phyloP scores from a whole-genome alignment of 129 eudicot genomes.

The Lactuca sativa region DNA sequence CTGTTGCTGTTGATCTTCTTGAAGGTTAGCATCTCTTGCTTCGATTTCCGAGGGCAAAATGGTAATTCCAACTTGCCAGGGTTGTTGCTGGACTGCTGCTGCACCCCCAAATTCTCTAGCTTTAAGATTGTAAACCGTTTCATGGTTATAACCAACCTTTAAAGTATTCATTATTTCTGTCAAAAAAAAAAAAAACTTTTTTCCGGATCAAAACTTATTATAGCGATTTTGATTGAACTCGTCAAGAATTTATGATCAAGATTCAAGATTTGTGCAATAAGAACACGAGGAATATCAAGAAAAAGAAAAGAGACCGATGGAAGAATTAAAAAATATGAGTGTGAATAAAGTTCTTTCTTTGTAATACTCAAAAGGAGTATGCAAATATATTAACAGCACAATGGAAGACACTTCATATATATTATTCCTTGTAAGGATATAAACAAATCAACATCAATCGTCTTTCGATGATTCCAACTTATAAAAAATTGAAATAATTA shows the following conservation, averaged over 20 bases:
- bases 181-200: neutral
- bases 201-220: conserved; percentile 11
- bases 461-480: conserved; percentile 48
- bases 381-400: conserved; percentile 27
- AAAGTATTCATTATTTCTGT: conserved; percentile 37
- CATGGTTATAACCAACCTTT: conserved; percentile 41
- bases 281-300: conserved; percentile 23
- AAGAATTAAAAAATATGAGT: conserved; percentile 15
- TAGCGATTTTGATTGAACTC: neutral
- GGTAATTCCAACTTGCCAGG: conserved; percentile 44
- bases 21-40: conserved; percentile 11
- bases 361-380: conserved; percentile 22
- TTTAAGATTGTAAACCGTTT: conserved; percentile 36
- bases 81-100: conserved; percentile 21
- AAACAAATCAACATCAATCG: conserved; percentile 35
- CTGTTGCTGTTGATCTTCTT: conserved; percentile 26
- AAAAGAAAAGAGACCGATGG: neutral
- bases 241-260: conserved; percentile 20
- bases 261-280: conserved; percentile 15
- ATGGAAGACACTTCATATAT: conserved; percentile 40
- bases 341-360: conserved; percentile 4
- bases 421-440: conserved; percentile 51
- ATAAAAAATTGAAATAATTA: conserved; percentile 28
- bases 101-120: conserved; percentile 32
- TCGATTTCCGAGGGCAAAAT: conserved; percentile 35